phyloP scores from a whole-genome alignment of 2,329 filamentous ascomycete species.

The Colletotrichum karsti region DNA sequence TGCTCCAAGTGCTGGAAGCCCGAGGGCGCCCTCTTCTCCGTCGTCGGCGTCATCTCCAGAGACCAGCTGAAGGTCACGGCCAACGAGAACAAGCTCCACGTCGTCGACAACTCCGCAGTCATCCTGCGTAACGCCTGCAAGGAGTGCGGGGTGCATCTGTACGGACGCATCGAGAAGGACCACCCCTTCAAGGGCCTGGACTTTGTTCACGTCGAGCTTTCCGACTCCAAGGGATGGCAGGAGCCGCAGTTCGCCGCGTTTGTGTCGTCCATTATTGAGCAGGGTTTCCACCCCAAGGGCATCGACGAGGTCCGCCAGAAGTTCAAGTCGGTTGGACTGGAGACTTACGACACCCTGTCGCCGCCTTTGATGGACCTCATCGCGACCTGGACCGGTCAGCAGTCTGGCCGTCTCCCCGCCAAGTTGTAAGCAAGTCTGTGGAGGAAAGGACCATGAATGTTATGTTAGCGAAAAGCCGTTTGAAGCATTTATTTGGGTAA shows the following conservation, averaged over 20 bases:
- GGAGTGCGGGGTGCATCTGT: slow-evolving; percentile 70
- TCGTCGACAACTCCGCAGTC: slow-evolving; percentile 63
- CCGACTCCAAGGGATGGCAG: slow-evolving; percentile 70
- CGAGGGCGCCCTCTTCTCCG: slow-evolving; percentile 67
- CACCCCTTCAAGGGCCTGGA: slow-evolving; percentile 76
- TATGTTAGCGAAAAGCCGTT: neutral
- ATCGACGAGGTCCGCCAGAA: slow-evolving; percentile 64
- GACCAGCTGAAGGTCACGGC: slow-evolving; percentile 65
- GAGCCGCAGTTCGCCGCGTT: slow-evolving; percentile 77
- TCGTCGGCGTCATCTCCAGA: slow-evolving; percentile 68
- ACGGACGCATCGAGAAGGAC: slow-evolving; percentile 69
- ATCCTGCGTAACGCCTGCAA: slow-evolving; percentile 70
- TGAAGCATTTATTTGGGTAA: neutral
- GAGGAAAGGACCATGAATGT: neutral
- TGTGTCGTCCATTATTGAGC: slow-evolving; percentile 74
- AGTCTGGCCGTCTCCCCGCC: slow-evolving; percentile 39
- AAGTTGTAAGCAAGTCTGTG: slow-evolving; percentile 3
- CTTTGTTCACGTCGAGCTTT: slow-evolving; percentile 73
- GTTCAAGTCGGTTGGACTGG: slow-evolving; percentile 63
- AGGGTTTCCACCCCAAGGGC: slow-evolving; percentile 64
- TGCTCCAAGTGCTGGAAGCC: slow-evolving; percentile 81
- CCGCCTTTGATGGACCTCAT: slow-evolving; percentile 71
- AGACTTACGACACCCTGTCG: slow-evolving; percentile 70
- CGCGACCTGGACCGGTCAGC: slow-evolving; percentile 63
- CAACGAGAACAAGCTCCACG: slow-evolving; percentile 63